phyloP scores from a whole-genome alignment of 1,139 yeast genomes.

The Taphrina wiesneri region DNA sequence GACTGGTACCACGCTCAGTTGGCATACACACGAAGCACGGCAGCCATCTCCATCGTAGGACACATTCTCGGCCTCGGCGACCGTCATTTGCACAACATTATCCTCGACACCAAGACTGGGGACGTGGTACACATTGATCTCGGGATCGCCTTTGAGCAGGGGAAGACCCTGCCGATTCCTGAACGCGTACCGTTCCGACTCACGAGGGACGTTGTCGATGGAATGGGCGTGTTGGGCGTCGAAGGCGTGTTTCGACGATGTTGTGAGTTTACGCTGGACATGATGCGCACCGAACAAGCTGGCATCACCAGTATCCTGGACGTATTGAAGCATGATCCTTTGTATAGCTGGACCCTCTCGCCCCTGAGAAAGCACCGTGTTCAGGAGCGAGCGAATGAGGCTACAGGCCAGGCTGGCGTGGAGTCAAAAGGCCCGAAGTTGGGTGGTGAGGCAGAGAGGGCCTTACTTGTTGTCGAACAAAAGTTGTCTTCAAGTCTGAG shows the following conservation, averaged over 20 bases:
- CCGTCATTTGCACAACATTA: constrained; percentile 85
- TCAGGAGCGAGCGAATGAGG: constrained; percentile 47
- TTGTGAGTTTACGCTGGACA: constrained; percentile 72
- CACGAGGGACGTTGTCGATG: constrained; percentile 88
- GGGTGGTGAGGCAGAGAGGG: constrained; percentile 77
- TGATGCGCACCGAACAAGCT: constrained; percentile 64
- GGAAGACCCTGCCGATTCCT: constrained; percentile 77
- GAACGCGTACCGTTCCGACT: constrained; percentile 92
- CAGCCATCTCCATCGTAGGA: constrained; percentile 84
- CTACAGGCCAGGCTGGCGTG: background rate
- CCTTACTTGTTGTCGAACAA: constrained; percentile 68
- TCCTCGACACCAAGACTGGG: constrained; percentile 75
- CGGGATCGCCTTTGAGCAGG: constrained; percentile 92
- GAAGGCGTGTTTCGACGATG: constrained; percentile 72
- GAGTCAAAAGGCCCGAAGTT: background rate
- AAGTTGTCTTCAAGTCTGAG: constrained; percentile 75
- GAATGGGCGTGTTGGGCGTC: constrained; percentile 80
- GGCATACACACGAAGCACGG: constrained; percentile 74
- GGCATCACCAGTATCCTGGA: constrained; percentile 80
- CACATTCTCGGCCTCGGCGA: constrained; percentile 90
- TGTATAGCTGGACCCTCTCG: constrained; percentile 47
- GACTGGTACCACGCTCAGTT: constrained; percentile 70
- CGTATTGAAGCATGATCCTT: constrained; percentile 87
- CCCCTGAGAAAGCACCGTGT: constrained; percentile 52
- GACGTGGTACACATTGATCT: constrained; percentile 95